Percentiles rank a stretch among this genome's conserved stretches.
These are phyloP conservation scores for Cydonia oblonga DNA, from an alignment of 331 rosid genomes.

Conservation along the genomic window DNA sequence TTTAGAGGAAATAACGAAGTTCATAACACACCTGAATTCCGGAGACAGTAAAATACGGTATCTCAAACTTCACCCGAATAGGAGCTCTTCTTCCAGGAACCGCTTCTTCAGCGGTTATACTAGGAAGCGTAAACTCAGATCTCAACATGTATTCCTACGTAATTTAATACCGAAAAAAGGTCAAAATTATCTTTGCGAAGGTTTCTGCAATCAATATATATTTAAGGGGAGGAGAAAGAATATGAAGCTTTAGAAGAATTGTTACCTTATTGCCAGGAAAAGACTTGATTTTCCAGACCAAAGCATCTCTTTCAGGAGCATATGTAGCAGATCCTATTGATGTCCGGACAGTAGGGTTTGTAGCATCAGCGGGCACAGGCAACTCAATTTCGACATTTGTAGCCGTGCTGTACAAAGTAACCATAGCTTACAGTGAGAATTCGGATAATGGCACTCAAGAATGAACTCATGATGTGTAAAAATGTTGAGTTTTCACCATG, in stretches of 20 bases:
- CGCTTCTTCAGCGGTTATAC: constrained; percentile 69
- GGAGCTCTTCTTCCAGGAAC: constrained; percentile 84
- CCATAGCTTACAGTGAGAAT: constrained; percentile 1
- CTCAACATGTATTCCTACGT: constrained; percentile 78
- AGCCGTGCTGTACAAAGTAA: constrained; percentile 48
- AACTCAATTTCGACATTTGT: constrained; percentile 63
- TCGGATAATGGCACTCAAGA: not conserved
- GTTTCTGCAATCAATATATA: not conserved
- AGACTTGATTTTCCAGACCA: constrained; percentile 75
- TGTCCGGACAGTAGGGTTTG: constrained; percentile 67
- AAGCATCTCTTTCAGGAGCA: constrained; percentile 79
- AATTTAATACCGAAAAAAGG: not conserved
- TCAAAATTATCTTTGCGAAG: not conserved
- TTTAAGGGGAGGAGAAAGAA: not conserved
- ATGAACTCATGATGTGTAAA: not conserved
- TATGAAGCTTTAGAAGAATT: not conserved
- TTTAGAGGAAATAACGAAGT: not conserved
- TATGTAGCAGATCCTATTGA: constrained; percentile 80
- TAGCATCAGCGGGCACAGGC: constrained; percentile 75
- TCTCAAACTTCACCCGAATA: constrained; percentile 77
- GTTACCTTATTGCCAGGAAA: constrained; percentile 80
- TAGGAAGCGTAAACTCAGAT: constrained; percentile 78
- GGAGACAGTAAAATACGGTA: constrained; percentile 80
- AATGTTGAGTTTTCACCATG: not conserved
- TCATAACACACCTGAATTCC: constrained; percentile 60